phyloP scores from a whole-genome alignment of 75 land plant species.

The Pinus albicaulis region DNA sequence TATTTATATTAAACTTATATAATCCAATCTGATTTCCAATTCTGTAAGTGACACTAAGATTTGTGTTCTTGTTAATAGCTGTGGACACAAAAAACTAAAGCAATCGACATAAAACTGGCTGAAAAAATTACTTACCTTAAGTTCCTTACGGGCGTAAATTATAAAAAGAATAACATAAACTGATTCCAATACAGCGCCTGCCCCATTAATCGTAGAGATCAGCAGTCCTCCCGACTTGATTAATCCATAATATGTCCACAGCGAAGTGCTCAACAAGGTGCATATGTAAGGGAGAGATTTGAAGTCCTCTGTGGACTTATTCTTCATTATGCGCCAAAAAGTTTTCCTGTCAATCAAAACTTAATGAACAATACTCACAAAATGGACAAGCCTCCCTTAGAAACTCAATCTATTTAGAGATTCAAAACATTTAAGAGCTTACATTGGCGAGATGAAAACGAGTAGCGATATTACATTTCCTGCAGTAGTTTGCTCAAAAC shows the following conservation, averaged over 20 bases:
- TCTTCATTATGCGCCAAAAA: slow-evolving; percentile 54
- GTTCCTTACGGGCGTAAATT: slow-evolving; percentile 43
- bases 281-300: slow-evolving; percentile 50
- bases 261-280: slow-evolving; percentile 53
- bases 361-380: neutral
- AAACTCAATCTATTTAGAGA: neutral
- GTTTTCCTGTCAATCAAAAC: slow-evolving; percentile 41
- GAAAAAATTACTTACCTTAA: slow-evolving; percentile 22
- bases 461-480: slow-evolving; percentile 1
- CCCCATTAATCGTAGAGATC: slow-evolving; percentile 52
- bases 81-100: no score
- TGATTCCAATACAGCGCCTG: slow-evolving; percentile 41
- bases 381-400: no score
- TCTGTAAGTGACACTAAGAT: no score
- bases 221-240: slow-evolving; percentile 62
- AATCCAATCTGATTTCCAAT: no score
- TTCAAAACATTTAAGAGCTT: slow-evolving; percentile 6
- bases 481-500: no score
- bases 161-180: slow-evolving; percentile 57
- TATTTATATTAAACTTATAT: no score
- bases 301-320: slow-evolving; percentile 66
- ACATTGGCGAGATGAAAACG: slow-evolving; percentile 77
- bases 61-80: no score
- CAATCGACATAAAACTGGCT: no score
- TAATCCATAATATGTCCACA: slow-evolving; percentile 68